These are phyloP conservation scores for Sporothrix schenckii DNA, from an alignment of 2,329 filamentous ascomycete species.

Conservation along the genomic window DNA sequence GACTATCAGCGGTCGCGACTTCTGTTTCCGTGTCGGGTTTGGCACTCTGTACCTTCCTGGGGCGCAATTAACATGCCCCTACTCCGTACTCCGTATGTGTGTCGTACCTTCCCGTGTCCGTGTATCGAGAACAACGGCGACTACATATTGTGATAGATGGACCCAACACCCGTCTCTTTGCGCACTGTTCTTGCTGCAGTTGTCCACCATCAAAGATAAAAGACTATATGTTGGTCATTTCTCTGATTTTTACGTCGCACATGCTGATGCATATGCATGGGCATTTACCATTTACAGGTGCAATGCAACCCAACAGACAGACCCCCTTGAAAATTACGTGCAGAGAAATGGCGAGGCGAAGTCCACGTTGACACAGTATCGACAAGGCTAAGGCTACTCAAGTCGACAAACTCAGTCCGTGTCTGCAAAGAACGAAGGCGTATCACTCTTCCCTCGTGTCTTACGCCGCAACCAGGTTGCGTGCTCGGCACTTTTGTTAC, in stretches of 20 bases:
- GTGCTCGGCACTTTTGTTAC: neutral
- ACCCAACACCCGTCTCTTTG: no score
- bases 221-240: neutral
- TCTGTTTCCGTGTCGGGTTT: neutral
- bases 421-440: neutral
- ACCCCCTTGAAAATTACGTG: conserved; percentile 18
- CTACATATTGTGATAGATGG: conserved; percentile 3
- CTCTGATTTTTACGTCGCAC: neutral
- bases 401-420: neutral
- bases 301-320: conserved; percentile 19
- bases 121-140: neutral
- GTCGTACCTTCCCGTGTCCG: neutral
- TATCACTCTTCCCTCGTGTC: conserved; percentile 15
- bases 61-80: neutral
- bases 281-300: neutral
- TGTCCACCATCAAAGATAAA: no score
- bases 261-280: conserved; percentile 5
- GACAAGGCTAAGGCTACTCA: neutral
- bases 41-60: neutral
- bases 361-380: conserved; percentile 13
- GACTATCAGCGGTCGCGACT: neutral
- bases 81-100: neutral
- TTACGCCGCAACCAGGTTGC: conserved; percentile 15
- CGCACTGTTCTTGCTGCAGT: no score
- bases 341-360: conserved; percentile 9